Conservation (phyloP, 768 basidiomycete genomes). For the Mycena epipterygia region DNA sequence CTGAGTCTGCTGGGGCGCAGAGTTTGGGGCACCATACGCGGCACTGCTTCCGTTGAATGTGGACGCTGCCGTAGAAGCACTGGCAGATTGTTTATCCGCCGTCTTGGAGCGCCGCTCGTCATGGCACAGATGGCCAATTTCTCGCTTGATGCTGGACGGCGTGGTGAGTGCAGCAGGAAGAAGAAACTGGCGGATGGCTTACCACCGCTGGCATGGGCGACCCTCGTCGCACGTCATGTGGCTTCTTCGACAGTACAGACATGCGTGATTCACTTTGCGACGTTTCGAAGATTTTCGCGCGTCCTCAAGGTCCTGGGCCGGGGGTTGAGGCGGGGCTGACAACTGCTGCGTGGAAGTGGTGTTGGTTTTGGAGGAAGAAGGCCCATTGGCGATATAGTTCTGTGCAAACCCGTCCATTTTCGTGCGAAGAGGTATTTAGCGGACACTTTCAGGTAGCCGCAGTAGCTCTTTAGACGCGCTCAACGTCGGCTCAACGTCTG, state of each 20-base stretch:
- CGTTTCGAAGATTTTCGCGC: constrained; percentile 73
- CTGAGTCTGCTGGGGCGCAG: constrained; percentile 63
- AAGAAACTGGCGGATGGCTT: constrained; percentile 45
- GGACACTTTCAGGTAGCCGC: background rate
- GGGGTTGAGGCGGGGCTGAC: background rate
- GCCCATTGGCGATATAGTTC: constrained; percentile 20
- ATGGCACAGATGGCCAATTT: constrained; percentile 95
- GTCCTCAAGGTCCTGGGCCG: constrained; percentile 49
- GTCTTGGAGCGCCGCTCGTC: constrained; percentile 81
- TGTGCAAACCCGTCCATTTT: constrained; percentile 33
- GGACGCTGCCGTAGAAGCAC: constrained; percentile 39
- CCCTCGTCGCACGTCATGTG: constrained; percentile 95
- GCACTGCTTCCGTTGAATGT: constrained; percentile 41
- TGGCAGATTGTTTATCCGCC: constrained; percentile 56
- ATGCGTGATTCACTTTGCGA: constrained; percentile 93
- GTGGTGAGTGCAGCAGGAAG: constrained; percentile 12
- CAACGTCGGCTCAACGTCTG: too few relatives aligned
- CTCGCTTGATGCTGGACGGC: constrained; percentile 86
- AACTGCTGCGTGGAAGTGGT: background rate
- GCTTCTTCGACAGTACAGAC: constrained; percentile 92
- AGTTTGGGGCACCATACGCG: constrained; percentile 33
- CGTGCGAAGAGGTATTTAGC: background rate
- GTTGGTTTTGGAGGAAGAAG: constrained; percentile 6
- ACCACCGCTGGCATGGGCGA: constrained; percentile 94
- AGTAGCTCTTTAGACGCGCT: too few relatives aligned